Evolutionary conservation across 139 green algal species (phyloP).

Genomic region (Coelastrella sp.): DNA sequence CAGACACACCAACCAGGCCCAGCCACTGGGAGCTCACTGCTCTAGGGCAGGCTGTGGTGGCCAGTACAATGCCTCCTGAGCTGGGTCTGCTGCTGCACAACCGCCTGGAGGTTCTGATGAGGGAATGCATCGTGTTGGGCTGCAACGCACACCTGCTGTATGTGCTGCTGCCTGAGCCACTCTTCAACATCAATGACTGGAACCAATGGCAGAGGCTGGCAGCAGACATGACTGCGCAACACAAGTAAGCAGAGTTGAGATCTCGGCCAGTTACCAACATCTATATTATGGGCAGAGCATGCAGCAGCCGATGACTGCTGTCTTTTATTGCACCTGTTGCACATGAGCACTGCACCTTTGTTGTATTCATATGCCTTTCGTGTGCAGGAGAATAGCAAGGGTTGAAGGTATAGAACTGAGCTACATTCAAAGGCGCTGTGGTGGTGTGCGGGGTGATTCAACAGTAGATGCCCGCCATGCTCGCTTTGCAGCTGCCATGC

Average conservation of each 20-base stretch:
- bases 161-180: slow-evolving; percentile 33
- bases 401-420: slow-evolving; percentile 9
- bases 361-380: no score
- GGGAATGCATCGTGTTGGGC: slow-evolving; percentile 24
- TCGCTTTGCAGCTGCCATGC: slow-evolving; percentile 62
- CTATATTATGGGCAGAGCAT: not conserved
- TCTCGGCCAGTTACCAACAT: not conserved
- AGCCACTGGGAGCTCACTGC: slow-evolving; percentile 35
- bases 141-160: slow-evolving; percentile 36
- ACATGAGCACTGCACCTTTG: no score
- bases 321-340: no score
- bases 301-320: not conserved
- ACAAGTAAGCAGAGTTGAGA: not conserved
- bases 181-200: slow-evolving; percentile 45
- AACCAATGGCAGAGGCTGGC: not conserved
- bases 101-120: slow-evolving; percentile 3
- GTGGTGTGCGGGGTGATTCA: not conserved
- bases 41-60: slow-evolving; percentile 27
- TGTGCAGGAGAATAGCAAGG: slow-evolving; percentile 38
- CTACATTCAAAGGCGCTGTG: slow-evolving; percentile 14
- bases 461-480: slow-evolving; percentile 46
- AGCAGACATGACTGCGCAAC: slow-evolving; percentile 1
- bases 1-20: not conserved
- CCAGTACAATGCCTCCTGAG: slow-evolving; percentile 29
- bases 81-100: slow-evolving; percentile 41